phyloP scores from a whole-genome alignment of 306 rosid species.

The Comarum palustre region DNA sequence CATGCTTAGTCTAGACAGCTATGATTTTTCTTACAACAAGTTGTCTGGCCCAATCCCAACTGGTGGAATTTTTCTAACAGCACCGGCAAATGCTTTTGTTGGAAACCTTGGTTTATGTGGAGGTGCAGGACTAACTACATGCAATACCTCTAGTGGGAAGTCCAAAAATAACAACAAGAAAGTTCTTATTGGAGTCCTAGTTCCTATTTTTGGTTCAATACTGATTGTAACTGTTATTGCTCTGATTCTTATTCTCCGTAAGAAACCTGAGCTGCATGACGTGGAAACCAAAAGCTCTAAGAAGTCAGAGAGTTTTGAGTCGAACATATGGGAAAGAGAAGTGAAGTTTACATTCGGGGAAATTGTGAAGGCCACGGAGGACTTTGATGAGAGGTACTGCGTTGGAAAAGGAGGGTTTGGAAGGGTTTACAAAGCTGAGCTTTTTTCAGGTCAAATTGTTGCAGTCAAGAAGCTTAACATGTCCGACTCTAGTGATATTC shows the following conservation, averaged over 20 bases:
- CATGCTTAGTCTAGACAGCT: constrained; percentile 39
- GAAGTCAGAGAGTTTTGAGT: constrained; percentile 6
- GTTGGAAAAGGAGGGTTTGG: constrained; percentile 76
- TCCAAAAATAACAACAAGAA: constrained; percentile 16
- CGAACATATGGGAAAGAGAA: constrained; percentile 45
- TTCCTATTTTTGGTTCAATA: constrained; percentile 38
- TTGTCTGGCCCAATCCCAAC: constrained; percentile 54
- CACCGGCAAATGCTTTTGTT: constrained; percentile 36
- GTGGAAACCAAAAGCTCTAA: constrained; percentile 30
- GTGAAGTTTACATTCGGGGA: constrained; percentile 50
- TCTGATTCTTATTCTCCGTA: constrained; percentile 13
- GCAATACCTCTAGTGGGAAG: constrained; percentile 21
- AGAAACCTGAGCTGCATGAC: constrained; percentile 18
- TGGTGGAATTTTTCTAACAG: constrained; percentile 29
- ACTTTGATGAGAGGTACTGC: constrained; percentile 55
- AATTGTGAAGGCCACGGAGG: constrained; percentile 49
- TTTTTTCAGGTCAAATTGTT: constrained; percentile 40
- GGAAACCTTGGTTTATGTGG: constrained; percentile 63
- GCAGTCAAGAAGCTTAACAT: constrained; percentile 57
- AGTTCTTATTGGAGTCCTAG: constrained; percentile 42
- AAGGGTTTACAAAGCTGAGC: constrained; percentile 52
- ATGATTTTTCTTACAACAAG: constrained; percentile 61
- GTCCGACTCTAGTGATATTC: constrained; percentile 42
- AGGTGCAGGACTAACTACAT: constrained; percentile 35
- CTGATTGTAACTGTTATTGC: constrained; percentile 22